phyloP scores from a whole-genome alignment of 257 asterid species.

The Solanum clarkiae region DNA sequence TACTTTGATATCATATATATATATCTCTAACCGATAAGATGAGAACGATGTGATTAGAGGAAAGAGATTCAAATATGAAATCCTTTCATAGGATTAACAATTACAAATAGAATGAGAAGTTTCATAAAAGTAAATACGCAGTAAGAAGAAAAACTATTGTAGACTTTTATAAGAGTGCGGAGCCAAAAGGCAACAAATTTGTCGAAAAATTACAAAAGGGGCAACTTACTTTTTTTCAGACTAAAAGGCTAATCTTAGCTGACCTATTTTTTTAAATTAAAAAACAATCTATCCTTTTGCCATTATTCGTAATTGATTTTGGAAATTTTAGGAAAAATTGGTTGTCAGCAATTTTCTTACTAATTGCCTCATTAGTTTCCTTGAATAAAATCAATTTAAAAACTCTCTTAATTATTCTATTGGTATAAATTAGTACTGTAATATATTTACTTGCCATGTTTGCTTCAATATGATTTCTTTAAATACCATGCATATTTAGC shows the following conservation, averaged over 20 bases:
- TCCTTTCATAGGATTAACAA: too few species aligned
- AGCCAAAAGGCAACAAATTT: too few species aligned
- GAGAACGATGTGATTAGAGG: background rate
- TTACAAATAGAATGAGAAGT: background rate
- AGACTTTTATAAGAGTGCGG: background rate
- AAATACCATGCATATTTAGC: too few species aligned
- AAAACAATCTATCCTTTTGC: background rate
- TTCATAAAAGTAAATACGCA: too few species aligned
- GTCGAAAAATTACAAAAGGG: too few species aligned
- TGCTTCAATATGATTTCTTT: conserved; percentile 10
- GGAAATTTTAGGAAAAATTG: background rate
- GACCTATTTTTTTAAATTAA: too few species aligned
- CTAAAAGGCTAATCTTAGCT: too few species aligned
- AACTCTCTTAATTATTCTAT: background rate
- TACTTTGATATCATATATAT: too few species aligned
- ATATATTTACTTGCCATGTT: conserved; percentile 29
- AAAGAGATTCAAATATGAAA: background rate
- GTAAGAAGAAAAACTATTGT: background rate
- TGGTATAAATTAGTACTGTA: background rate
- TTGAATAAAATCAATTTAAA: background rate
- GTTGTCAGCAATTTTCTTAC: too few species aligned
- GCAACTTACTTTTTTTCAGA: too few species aligned
- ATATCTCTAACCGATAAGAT: background rate
- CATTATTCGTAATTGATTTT: background rate
- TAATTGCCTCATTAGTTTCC: background rate